Conservation (phyloP, 768 basidiomycete genomes). For the Kwoniella newhampshirensis region DNA sequence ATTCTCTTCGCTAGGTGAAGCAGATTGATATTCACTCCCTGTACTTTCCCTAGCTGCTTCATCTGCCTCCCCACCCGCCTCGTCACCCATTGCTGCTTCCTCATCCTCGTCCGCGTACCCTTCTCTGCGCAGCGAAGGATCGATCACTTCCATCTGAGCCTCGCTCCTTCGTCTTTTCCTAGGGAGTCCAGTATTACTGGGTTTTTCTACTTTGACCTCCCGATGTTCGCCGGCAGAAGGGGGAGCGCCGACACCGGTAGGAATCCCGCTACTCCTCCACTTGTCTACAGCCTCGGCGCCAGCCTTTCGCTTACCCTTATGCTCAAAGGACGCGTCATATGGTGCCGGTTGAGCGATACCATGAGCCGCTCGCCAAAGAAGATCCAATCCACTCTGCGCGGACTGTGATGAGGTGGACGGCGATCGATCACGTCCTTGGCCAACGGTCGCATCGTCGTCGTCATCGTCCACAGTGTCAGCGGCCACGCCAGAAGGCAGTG, state of each 20-base stretch:
- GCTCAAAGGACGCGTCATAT: slow-evolving; percentile 22
- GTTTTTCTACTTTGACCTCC: slow-evolving; percentile 1
- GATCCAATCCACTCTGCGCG: slow-evolving; percentile 40
- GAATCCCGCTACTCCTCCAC: slow-evolving; percentile 42
- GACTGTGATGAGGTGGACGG: slow-evolving; percentile 42
- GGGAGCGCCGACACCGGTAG: slow-evolving; percentile 17
- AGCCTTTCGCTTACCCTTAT: slow-evolving; percentile 45
- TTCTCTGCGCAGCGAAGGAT: slow-evolving; percentile 16
- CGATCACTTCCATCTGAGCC: slow-evolving; percentile 24
- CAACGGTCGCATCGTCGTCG: slow-evolving; percentile 44
- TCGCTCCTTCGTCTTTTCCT: slow-evolving; percentile 31
- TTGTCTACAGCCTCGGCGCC: slow-evolving; percentile 45
- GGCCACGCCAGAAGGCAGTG: slow-evolving; percentile 22
- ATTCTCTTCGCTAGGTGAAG: slow-evolving; percentile 2
- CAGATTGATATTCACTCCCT: slow-evolving; percentile 10
- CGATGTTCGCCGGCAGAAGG: not conserved
- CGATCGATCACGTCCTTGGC: slow-evolving; percentile 36
- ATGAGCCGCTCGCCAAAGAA: slow-evolving; percentile 33
- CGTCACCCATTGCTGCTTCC: slow-evolving; percentile 1
- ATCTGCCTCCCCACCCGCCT: slow-evolving; percentile 5
- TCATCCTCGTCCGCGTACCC: slow-evolving; percentile 4
- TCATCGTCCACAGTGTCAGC: slow-evolving; percentile 36
- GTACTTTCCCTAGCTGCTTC: not conserved
- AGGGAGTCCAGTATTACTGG: slow-evolving; percentile 14
- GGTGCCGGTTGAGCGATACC: slow-evolving; percentile 9